A percentile compares a stretch with the other conserved stretches of the same genome.
phyloP scores from a whole-genome alignment of 2,329 filamentous ascomycete species.

The Monosporascus sp. region DNA sequence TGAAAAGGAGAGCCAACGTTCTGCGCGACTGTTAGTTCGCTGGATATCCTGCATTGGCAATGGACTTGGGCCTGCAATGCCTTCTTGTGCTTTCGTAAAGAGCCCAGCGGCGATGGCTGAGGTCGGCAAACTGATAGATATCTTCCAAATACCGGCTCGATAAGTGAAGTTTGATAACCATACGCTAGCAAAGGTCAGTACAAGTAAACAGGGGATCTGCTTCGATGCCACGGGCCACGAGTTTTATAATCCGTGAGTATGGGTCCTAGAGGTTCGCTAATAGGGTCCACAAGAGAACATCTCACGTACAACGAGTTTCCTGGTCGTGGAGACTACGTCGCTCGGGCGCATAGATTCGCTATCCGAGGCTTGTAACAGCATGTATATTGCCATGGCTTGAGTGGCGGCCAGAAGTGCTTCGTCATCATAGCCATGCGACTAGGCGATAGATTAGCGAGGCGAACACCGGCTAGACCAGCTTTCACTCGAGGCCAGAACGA shows the following conservation, averaged over 20 bases:
- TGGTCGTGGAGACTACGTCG: conserved; percentile 6
- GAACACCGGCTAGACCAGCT: too few species aligned
- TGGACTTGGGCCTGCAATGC: conserved; percentile 1
- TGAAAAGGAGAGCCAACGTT: conserved; percentile 8
- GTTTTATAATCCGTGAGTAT: too few species aligned
- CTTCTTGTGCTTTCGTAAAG: background rate
- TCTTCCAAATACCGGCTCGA: too few species aligned
- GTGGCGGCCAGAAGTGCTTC: conserved; percentile 6
- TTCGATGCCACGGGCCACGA: background rate
- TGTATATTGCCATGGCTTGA: conserved; percentile 10
- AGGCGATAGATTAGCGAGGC: background rate
- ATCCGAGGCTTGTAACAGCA: conserved; percentile 18
- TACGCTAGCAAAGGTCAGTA: too few species aligned
- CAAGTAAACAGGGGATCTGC: background rate
- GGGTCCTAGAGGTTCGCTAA: too few species aligned
- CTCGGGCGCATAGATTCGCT: conserved; percentile 6
- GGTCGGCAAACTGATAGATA: too few species aligned
- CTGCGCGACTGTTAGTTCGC: too few species aligned
- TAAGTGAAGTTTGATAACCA: too few species aligned
- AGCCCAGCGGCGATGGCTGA: too few species aligned
- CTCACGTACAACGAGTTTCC: too few species aligned
- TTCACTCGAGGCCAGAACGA: too few species aligned
- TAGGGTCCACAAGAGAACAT: conserved; percentile 1
- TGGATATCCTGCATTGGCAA: conserved; percentile 1
- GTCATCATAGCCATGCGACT: background rate